Evolutionary conservation across 345 rosid species (phyloP).

Genomic region (Reutealis trisperma): DNA sequence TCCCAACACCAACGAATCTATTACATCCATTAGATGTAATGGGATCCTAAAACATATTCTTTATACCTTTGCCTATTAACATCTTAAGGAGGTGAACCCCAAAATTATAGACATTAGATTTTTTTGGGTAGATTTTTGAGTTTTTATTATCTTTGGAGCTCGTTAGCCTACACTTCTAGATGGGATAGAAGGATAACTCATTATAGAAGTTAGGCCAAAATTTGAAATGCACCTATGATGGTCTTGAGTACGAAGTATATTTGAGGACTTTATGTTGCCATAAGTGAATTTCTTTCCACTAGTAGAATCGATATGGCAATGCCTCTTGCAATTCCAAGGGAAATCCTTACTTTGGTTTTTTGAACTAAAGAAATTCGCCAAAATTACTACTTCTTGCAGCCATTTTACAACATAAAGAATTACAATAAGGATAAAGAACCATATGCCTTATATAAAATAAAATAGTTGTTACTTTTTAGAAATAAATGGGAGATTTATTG

Average conservation of each 20-base stretch:
- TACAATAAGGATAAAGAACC: too few species aligned
- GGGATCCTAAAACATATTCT: too few species aligned
- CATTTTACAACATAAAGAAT: neutral
- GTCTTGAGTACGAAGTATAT: slow-evolving; percentile 64
- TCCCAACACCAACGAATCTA: too few species aligned
- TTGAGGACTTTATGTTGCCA: slow-evolving; percentile 81
- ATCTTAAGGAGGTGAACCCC: slow-evolving; percentile 81
- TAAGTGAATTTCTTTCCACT: slow-evolving; percentile 62
- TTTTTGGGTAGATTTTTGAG: slow-evolving; percentile 55
- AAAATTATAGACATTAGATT: slow-evolving; percentile 76
- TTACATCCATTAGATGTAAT: too few species aligned
- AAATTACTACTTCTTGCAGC: slow-evolving; percentile 50
- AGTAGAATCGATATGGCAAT: slow-evolving; percentile 66
- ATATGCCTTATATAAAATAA: too few species aligned
- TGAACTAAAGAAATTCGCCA: slow-evolving; percentile 56
- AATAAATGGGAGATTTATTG: too few species aligned
- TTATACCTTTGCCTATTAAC: slow-evolving; percentile 87
- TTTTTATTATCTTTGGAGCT: slow-evolving; percentile 72
- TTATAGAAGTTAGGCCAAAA: slow-evolving; percentile 62
- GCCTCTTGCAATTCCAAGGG: slow-evolving; percentile 72
- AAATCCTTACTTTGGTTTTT: slow-evolving; percentile 71
- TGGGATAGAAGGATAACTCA: slow-evolving; percentile 55
- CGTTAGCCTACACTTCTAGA: slow-evolving; percentile 71
- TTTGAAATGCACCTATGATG: slow-evolving; percentile 61
- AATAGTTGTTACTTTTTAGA: neutral